Percentiles rank a stretch among this genome's conserved stretches.
phyloP scores from a whole-genome alignment of 768 basidiomycete species.

The Boletellus emodensis region DNA sequence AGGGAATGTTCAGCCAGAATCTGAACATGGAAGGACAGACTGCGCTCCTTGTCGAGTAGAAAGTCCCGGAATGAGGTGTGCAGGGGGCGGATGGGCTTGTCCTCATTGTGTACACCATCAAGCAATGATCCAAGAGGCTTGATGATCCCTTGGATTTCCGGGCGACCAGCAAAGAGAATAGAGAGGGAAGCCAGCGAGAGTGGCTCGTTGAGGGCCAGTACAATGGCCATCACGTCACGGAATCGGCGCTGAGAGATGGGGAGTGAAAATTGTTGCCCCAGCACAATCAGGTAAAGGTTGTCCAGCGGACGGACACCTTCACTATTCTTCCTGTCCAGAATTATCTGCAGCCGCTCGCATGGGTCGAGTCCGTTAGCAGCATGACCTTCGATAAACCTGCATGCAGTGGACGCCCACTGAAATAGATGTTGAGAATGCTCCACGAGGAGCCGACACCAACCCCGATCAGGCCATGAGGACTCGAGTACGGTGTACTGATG shows the following conservation, averaged over 20 bases:
- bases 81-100: no score
- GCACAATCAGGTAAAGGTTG: no score
- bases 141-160: neutral
- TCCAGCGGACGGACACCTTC: no score
- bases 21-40: neutral
- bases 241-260: neutral
- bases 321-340: no score
- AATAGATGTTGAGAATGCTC: slow-evolving; percentile 19
- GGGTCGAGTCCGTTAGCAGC: neutral
- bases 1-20: neutral
- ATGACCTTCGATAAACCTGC: slow-evolving; percentile 12
- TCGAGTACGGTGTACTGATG: neutral
- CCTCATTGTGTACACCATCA: no score
- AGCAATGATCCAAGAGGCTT: neutral
- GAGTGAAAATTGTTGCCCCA: neutral
- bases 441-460: slow-evolving; percentile 11
- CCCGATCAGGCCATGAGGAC: neutral
- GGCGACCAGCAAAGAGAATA: neutral
- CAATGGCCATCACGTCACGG: neutral
- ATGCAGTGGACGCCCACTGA: slow-evolving; percentile 22
- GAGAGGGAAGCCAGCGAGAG: neutral
- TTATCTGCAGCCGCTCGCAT: no score
- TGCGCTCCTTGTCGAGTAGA: neutral
- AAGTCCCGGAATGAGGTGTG: neutral
- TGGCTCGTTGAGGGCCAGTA: neutral